Evolutionary conservation across 345 rosid species (phyloP), one percentile per base, ranked within the genome.

Genomic region (Zanthoxylum bungeanum): DNA sequence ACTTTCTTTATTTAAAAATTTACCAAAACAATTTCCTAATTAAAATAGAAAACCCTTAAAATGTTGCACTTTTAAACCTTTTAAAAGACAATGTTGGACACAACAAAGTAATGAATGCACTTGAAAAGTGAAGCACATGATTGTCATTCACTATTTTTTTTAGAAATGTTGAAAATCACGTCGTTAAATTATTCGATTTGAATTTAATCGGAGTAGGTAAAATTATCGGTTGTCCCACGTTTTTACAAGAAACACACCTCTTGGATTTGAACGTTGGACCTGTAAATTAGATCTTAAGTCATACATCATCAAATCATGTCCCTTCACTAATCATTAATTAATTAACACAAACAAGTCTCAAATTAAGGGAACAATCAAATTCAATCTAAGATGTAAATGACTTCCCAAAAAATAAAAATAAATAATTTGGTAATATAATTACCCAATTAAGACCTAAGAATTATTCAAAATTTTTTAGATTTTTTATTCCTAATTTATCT

Each of bases 361-460:
- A 68, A 28, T 69, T 11, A 69, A 40, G 28, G 28, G 28, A 8
- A 5, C 36, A 34, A 51, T 28, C 40, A 10, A 69, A 57, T 22
- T 16, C 22, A 30, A 66, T 60, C 16, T 0, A 22, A 39, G 37
- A 3, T 27, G 56, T 55, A 47, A 25, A 59, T 55, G 25, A 56
- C 19, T 63, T 56, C 11, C 59, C 55, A 34, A 51, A 70, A 59
- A 31, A 33, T 44, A 42, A 49, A 69, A 46, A 47, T 17, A 19
- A 56, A n/a, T n/a, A n/a, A n/a, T n/a, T 4, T 24, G 14, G 14
- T 4, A 39, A 24, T 30, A 44, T 70, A 34, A 71, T 69, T 68
- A 28, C 30, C 68, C 78, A 75, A 55, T 73, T 73, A 83, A 39
- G 14, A 17, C 60, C 37, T 40, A 64, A 63, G 69, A 74, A 80